Base-by-base conservation (phyloP, 495 filamentous ascomycete species). In the Daldinia childiae region DNA sequence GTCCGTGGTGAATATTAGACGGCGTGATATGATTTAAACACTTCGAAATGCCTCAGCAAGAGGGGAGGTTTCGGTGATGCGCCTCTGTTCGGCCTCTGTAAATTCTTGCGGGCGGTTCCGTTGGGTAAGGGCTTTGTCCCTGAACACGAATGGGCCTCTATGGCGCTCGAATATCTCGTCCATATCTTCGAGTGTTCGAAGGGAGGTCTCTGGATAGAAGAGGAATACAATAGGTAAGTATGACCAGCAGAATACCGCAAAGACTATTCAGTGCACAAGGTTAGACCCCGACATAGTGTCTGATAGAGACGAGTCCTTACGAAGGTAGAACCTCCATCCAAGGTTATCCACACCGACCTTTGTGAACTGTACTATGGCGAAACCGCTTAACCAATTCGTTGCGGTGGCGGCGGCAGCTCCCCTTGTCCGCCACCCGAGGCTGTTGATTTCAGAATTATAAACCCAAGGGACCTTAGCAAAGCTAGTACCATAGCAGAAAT, bases 391-490 rank as follows among this genome's bases (percentile, higher is more conserved):
- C 77, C 80, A 80, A 58, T 82, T 82, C 4, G 76, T 80, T 0
- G 80, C 77, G 1, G 80, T 81, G 2, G 72, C 77, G 14, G 76
- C 68, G n/a, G 80, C 75, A 19, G 79, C 79, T 36, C 79, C 81
- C 15, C 72, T 75, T 1, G 76, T 76, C n/a, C 81, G 74, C 80
- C 77, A 77, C 17, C 68, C 69, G 2, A 82, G 71, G n/a, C 78
- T 79, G 63, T 81, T 82, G 65, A 82, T 71, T 64, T 82, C 81
- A 5, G 81, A 76, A 45, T 76, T 73, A 67, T 80, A 82, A n/a
- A 82, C 72, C 79, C 81, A 82, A 27, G 80, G 76, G 38, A 81
- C 78, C 34, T 77, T 78, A n/a, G 69, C 67, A 21, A 71, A 79
- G 43, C 72, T 76, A 12, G 74, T 79, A 21, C 79, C 78, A 55